A percentile compares a stretch with the other conserved stretches of the same genome.
phyloP scores from a whole-genome alignment of 129 eudicot genomes.

The Arctium minus region DNA sequence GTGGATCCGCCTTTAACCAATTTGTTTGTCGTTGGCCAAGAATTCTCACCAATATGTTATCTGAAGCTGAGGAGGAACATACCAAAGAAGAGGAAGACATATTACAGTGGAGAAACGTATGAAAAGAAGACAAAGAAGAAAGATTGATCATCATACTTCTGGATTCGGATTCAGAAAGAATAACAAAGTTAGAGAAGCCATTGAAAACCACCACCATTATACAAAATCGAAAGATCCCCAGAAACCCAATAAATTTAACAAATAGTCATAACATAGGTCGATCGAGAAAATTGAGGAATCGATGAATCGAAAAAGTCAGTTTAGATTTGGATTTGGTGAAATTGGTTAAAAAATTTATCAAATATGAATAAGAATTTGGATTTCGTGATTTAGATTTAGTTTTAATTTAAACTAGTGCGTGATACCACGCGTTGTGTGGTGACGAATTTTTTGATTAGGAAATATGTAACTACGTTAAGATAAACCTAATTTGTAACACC shows the following conservation, averaged over 20 bases:
- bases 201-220: slow-evolving; percentile 43
- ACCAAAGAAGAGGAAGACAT: slow-evolving; percentile 16
- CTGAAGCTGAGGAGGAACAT: slow-evolving; percentile 18
- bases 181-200: slow-evolving; percentile 30
- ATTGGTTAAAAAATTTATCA: not conserved
- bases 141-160: slow-evolving; percentile 15
- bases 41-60: too few species aligned
- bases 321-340: not conserved
- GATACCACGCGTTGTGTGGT: too few species aligned
- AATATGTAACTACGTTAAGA: too few species aligned
- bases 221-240: slow-evolving; percentile 22
- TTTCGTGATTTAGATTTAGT: too few species aligned
- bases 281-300: not conserved
- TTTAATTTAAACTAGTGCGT: too few species aligned
- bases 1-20: too few species aligned
- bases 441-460: too few species aligned
- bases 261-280: not conserved
- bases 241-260: not conserved
- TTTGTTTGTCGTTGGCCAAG: too few species aligned
- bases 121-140: too few species aligned
- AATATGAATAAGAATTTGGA: too few species aligned
- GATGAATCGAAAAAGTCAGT: not conserved
- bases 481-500: too few species aligned
- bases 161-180: not conserved
- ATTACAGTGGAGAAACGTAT: not conserved